A percentile compares a stretch with the other conserved stretches of the same genome.
Evolutionary conservation across 2,329 filamentous ascomycete genomes (phyloP).

Genomic region (Ophiocordyceps camponoti-saundersi): DNA sequence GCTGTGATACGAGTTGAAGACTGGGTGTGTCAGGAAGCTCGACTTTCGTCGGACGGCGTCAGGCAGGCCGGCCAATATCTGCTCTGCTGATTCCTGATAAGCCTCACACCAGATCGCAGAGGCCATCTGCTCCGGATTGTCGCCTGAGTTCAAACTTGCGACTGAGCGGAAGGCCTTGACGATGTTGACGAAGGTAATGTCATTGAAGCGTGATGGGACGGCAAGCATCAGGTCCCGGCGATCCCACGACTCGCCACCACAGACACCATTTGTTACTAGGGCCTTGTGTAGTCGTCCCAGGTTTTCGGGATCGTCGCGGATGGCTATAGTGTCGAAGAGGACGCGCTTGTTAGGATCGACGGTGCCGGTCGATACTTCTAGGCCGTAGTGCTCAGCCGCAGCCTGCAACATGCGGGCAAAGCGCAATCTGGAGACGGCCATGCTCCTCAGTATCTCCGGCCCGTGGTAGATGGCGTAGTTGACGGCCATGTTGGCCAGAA

Average conservation of each 20-base stretch:
- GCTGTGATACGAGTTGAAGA: slow-evolving; percentile 90
- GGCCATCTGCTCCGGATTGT: slow-evolving; percentile 11
- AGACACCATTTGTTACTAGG: slow-evolving; percentile 41
- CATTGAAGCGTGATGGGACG: slow-evolving; percentile 9
- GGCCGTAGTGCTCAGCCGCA: slow-evolving; percentile 44
- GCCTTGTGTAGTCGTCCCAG: slow-evolving; percentile 17
- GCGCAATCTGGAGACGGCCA: slow-evolving; percentile 61
- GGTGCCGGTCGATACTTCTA: slow-evolving; percentile 41
- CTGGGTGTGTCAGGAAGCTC: slow-evolving; percentile 67
- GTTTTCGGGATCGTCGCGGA: slow-evolving; percentile 25
- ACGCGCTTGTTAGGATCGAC: slow-evolving; percentile 37
- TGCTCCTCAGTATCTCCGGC: slow-evolving; percentile 63
- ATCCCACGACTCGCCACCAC: slow-evolving; percentile 47
- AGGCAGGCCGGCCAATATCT: slow-evolving; percentile 28
- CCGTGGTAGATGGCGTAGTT: slow-evolving; percentile 93
- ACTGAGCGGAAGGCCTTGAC: slow-evolving; percentile 7
- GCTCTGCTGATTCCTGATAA: slow-evolving; percentile 15
- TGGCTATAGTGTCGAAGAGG: slow-evolving; percentile 66
- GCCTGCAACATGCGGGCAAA: slow-evolving; percentile 54
- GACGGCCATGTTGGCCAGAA: slow-evolving; percentile 89
- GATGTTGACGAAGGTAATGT: slow-evolving; percentile 5
- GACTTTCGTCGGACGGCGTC: slow-evolving; percentile 52
- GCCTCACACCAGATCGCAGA: slow-evolving; percentile 23
- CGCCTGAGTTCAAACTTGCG: slow-evolving; percentile 9
- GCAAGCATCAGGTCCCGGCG: slow-evolving; percentile 10